Evolutionary conservation across 2,329 filamentous ascomycete species (phyloP).

Genomic region (Nannizziopsis arthrosporioides): DNA sequence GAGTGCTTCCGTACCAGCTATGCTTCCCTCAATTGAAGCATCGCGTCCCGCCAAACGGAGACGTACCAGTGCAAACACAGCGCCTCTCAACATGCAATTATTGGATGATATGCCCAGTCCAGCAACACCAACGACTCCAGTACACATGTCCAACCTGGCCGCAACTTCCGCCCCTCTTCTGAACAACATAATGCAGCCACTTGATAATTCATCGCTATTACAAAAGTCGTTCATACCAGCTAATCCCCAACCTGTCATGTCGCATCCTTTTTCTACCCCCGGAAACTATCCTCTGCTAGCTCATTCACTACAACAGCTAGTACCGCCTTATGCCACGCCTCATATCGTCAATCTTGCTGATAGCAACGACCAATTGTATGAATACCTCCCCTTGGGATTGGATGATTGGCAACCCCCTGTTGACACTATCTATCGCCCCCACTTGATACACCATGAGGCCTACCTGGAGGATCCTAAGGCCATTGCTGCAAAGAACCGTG

Average conservation of each 20-base stretch:
- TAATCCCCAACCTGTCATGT: conserved; percentile 21
- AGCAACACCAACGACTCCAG: conserved; percentile 14
- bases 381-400: conserved; percentile 84
- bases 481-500: conserved; percentile 52
- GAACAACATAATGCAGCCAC: background rate
- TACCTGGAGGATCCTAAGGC: conserved; percentile 59
- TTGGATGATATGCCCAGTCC: conserved; percentile 43
- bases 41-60: conserved; percentile 34
- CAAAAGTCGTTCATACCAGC: conserved; percentile 3
- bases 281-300: conserved; percentile 24
- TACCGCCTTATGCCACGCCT: conserved; percentile 42
- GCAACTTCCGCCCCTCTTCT: background rate
- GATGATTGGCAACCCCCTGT: conserved; percentile 89
- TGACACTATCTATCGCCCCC: conserved; percentile 79
- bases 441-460: conserved; percentile 80
- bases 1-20: conserved; percentile 17
- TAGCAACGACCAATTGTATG: conserved; percentile 67
- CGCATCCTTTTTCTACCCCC: conserved; percentile 18
- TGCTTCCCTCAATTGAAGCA: conserved; percentile 30
- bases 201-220: background rate
- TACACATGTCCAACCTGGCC: conserved; percentile 15
- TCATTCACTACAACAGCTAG: conserved; percentile 17
- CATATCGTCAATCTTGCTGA: conserved; percentile 44
- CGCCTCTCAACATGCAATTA: conserved; percentile 45
- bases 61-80: conserved; percentile 26